A percentile compares a stretch with the other conserved stretches of the same genome.
Evolutionary conservation across 1,284 basidiomycete species (phyloP).

Genomic region (Naganishia albida): DNA sequence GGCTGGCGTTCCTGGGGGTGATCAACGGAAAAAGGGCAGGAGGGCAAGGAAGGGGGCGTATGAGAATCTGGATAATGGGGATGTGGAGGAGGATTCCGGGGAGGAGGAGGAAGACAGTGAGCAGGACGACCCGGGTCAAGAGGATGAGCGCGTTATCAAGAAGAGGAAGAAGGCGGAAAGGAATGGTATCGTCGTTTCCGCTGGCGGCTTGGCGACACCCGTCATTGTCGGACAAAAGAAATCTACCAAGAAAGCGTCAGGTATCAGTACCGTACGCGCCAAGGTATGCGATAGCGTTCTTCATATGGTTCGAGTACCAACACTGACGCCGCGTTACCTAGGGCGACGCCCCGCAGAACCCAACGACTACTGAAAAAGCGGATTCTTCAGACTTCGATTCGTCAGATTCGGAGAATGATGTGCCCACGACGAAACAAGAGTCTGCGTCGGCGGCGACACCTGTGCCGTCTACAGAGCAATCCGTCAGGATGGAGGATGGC

Average conservation of each 20-base stretch:
- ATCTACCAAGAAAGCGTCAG: constrained; percentile 26
- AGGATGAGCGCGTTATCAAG: constrained; percentile 62
- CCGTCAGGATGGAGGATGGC: no score
- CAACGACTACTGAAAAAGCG: constrained; percentile 39
- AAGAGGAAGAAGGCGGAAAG: constrained; percentile 71
- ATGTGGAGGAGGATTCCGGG: constrained; percentile 57
- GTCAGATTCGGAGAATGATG: constrained; percentile 49
- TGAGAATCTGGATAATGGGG: constrained; percentile 66
- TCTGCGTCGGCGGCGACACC: no score
- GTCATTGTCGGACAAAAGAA: constrained; percentile 35
- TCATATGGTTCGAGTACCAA: no score
- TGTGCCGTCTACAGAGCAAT: no score
- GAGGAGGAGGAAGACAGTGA: constrained; percentile 57
- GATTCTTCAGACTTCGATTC: constrained; percentile 51
- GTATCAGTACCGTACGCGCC: background rate
- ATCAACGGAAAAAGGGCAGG: constrained; percentile 47
- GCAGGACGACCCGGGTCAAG: constrained; percentile 36
- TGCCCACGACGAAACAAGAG: constrained; percentile 16
- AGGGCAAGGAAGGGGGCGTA: constrained; percentile 60
- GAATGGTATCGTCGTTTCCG: constrained; percentile 38
- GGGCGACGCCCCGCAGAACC: background rate
- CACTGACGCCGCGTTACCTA: constrained; percentile 32
- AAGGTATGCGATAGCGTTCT: background rate
- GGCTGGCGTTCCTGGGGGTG: constrained; percentile 52
- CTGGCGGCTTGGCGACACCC: background rate